Base-by-base conservation (phyloP, 495 filamentous ascomycete species). In the Xylaria intraflava region DNA sequence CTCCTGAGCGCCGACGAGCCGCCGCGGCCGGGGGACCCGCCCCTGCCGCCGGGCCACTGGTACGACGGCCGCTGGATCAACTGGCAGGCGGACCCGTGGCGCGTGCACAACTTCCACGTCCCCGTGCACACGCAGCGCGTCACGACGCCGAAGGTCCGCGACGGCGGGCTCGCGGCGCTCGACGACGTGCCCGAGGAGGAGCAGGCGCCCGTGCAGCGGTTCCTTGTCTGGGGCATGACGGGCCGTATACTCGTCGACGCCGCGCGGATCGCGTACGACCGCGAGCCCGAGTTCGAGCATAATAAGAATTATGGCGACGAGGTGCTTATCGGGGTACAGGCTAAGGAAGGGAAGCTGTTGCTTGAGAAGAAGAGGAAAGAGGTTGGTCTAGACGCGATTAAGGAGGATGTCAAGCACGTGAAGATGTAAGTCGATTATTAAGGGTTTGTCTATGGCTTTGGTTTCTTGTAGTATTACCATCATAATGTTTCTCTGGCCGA, bases 151-250 rank as follows among this genome's bases (percentile, higher is more conserved):
- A 72, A 69, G 38, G 35, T 59, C 7, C 57, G 63, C 24, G 62
- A 62, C 9, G 64, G 57, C 40, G 65, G 62, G 16, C 60, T 66
- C 38, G 66, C 59, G 0, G 62, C 65, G 12, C 53, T 68, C 10
- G 68, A 67, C 17, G 47, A 68, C 16, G 49, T 46, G 1, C 62
- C 47, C 1, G 64, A 58, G 0, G 60, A 61, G n/a, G 69, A 69
- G 20, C 26, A 40, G 14, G 22, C 24, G 71, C 65, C 72, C 16
- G 55, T 78, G 8, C 73, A 72, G 42, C 74, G 83, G 16, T 91
- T 90, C 65, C 80, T 86, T 19, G 88, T 96, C 6, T 95, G 88
- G 75, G 90, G 90, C 17, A 91, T 95, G 88, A 96, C 91, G 42
- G 90, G 88, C 7, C 73, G 89, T 35, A 92, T 95, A 26, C 60